Evolutionary conservation across 495 filamentous ascomycete species (phyloP).

Genomic region (Aspergillus bertholletiae): DNA sequence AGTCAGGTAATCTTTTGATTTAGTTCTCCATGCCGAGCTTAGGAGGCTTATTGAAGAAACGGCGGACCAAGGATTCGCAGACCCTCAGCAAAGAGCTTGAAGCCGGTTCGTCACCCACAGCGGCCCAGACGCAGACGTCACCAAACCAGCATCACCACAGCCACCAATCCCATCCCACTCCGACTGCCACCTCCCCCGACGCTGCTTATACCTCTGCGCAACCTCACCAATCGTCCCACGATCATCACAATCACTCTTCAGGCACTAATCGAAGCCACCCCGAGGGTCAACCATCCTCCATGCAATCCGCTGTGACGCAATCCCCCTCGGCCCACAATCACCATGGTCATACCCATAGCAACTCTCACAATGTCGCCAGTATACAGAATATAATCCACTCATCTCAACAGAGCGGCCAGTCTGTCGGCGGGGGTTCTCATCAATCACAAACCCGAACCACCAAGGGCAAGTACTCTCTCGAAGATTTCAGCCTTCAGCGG

Average conservation of each 20-base stretch:
- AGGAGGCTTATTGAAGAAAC: constrained; percentile 90
- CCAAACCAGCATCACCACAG: constrained; percentile 26
- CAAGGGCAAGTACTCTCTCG: constrained; percentile 95
- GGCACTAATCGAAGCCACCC: constrained; percentile 10
- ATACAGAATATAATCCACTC: constrained; percentile 43
- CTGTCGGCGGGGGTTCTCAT: constrained; percentile 6
- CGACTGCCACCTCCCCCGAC: constrained; percentile 12
- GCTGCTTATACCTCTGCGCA: constrained; percentile 1
- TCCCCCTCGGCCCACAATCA: constrained; percentile 23
- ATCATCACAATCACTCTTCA: constrained; percentile 22
- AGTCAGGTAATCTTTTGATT: constrained; percentile 7
- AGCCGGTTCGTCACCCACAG: constrained; percentile 55
- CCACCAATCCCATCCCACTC: constrained; percentile 20
- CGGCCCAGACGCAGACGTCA: constrained; percentile 45
- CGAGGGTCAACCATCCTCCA: constrained; percentile 33
- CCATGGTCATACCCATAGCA: constrained; percentile 21
- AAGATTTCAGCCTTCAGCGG: constrained; percentile 81
- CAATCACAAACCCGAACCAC: constrained; percentile 57
- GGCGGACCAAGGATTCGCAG: constrained; percentile 81
- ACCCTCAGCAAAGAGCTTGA: constrained; percentile 50
- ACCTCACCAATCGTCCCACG: constrained; percentile 3
- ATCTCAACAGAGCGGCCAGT: constrained; percentile 23
- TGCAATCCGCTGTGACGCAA: constrained; percentile 38
- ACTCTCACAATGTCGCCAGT: constrained; percentile 39
- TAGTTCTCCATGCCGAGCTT: constrained; percentile 44